phyloP scores from a whole-genome alignment of 2,329 filamentous ascomycete genomes.

The Hypoxylon sp. region DNA sequence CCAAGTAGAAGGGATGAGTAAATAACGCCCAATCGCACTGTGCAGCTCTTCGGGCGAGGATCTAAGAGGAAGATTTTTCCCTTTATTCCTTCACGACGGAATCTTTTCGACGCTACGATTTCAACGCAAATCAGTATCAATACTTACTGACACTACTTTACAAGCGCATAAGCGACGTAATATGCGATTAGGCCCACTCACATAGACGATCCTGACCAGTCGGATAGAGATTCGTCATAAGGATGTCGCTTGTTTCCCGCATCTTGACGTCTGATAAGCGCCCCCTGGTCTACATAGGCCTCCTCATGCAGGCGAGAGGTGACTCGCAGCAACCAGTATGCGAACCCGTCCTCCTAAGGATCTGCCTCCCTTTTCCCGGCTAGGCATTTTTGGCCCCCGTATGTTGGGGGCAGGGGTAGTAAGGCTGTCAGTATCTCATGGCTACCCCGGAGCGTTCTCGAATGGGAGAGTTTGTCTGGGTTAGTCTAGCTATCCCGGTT shows the following conservation, averaged over 20 bases:
- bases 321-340: slow-evolving; percentile 32
- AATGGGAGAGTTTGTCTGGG: slow-evolving; percentile 29
- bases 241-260: slow-evolving; percentile 11
- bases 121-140: neutral
- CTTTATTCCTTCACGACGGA: neutral
- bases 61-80: neutral
- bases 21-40: slow-evolving; percentile 11
- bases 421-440: slow-evolving; percentile 25
- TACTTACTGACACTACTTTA: slow-evolving; percentile 2
- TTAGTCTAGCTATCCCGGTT: slow-evolving; percentile 22
- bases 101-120: neutral
- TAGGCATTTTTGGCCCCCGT: slow-evolving; percentile 26
- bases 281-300: slow-evolving; percentile 27
- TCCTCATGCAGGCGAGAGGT: slow-evolving; percentile 28
- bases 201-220: slow-evolving; percentile 8
- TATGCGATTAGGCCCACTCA: slow-evolving; percentile 3
- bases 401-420: slow-evolving; percentile 33
- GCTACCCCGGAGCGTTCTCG: slow-evolving; percentile 32
- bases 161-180: neutral
- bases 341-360: slow-evolving; percentile 21
- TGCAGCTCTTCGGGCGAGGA: slow-evolving; percentile 13
- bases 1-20: slow-evolving; percentile 9
- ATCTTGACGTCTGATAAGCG: slow-evolving; percentile 31
- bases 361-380: slow-evolving; percentile 35
- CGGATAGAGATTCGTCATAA: slow-evolving; percentile 9